phyloP scores from a whole-genome alignment of 1,139 yeast species.

The Saccharomycopsis hybrid region DNA sequence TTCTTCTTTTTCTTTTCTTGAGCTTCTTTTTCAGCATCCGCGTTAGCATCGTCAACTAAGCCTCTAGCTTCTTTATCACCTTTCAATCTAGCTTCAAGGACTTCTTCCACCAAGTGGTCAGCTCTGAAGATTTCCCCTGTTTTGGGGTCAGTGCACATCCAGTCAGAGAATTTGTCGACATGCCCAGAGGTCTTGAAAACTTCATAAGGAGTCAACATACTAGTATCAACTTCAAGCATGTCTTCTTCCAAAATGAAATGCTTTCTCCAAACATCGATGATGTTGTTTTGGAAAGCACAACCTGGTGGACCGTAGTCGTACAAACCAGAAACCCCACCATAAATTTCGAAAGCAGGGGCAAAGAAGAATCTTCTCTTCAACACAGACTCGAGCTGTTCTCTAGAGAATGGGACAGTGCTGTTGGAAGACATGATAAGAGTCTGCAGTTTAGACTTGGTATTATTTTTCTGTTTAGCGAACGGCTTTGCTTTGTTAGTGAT shows the following conservation, averaged over 20 bases:
- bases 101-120: conserved; percentile 97
- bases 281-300: conserved; percentile 94
- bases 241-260: conserved; percentile 97
- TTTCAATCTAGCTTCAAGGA: conserved; percentile 87
- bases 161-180: conserved; percentile 97
- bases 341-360: conserved; percentile 95
- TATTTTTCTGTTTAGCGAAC: not conserved
- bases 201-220: conserved; percentile 96
- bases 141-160: conserved; percentile 96
- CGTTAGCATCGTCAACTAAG: conserved; percentile 43
- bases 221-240: conserved; percentile 97
- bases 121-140: conserved; percentile 99
- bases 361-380: conserved; percentile 93
- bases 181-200: conserved; percentile 98
- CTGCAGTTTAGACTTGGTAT: not conserved
- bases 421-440: conserved; percentile 17
- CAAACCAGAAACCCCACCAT: conserved; percentile 97
- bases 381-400: conserved; percentile 85
- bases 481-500: not conserved
- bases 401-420: conserved; percentile 47
- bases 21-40: conserved; percentile 58
- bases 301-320: conserved; percentile 99
- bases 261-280: conserved; percentile 93
- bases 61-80: conserved; percentile 98
- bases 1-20: conserved; percentile 85